phyloP scores from a whole-genome alignment of 257 asterid genomes.

The Primulina huaijiensis region DNA sequence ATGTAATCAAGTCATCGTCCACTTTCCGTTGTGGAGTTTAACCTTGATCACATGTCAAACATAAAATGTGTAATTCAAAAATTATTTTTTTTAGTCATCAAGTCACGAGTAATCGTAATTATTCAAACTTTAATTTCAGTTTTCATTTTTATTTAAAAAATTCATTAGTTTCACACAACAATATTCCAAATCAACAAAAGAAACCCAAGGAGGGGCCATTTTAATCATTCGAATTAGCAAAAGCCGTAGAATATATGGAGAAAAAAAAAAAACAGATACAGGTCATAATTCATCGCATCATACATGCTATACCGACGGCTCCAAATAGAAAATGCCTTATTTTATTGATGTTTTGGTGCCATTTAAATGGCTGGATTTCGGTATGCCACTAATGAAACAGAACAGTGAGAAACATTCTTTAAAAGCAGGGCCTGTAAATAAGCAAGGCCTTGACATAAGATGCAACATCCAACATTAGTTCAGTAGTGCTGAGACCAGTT shows the following conservation, averaged over 20 bases:
- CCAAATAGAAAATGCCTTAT: background rate
- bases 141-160: too few relatives aligned
- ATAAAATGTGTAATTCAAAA: background rate
- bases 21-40: background rate
- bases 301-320: background rate
- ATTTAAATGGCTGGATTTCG: background rate
- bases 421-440: background rate
- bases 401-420: background rate
- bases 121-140: too few relatives aligned
- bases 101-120: too few relatives aligned
- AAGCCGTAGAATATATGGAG: background rate
- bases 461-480: background rate
- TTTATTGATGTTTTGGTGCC: background rate
- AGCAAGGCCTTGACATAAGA: background rate
- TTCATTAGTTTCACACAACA: background rate
- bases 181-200: background rate
- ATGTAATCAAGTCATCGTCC: background rate
- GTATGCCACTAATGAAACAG: background rate
- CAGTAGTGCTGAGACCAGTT: constrained; percentile 14
- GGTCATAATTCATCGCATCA: background rate
- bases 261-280: background rate
- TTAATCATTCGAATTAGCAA: background rate
- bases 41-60: background rate
- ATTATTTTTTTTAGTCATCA: too few relatives aligned
- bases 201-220: background rate